phyloP scores from a whole-genome alignment of 441 rosid genomes.

The Jatropha podagrica region DNA sequence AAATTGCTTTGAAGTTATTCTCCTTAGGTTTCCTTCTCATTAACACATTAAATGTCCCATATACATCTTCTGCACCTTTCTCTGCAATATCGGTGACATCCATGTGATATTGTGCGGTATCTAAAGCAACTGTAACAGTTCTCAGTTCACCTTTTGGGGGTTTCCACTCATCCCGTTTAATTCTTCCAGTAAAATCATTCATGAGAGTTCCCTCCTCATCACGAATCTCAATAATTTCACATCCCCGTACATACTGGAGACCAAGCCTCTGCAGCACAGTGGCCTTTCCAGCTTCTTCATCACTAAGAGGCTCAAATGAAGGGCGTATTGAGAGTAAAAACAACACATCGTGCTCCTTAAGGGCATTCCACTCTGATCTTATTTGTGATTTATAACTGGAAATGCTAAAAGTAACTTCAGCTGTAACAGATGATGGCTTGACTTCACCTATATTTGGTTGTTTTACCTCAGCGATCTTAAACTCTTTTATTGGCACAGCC shows the following conservation, averaged over 20 bases:
- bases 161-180: conserved; percentile 97
- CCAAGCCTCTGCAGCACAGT: conserved; percentile 92
- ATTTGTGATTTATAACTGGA: conserved; percentile 85
- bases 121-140: conserved; percentile 91
- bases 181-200: conserved; percentile 96
- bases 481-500: conserved; percentile 87
- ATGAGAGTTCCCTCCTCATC: conserved; percentile 95
- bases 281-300: conserved; percentile 90
- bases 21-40: conserved; percentile 99
- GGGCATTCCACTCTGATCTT: conserved; percentile 96
- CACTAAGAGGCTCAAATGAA: conserved; percentile 90
- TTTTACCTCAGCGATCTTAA: conserved; percentile 78
- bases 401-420: conserved; percentile 80
- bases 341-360: conserved; percentile 98
- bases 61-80: conserved; percentile 92
- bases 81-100: conserved; percentile 93
- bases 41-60: conserved; percentile 85
- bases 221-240: conserved; percentile 88
- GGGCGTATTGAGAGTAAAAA: conserved; percentile 93
- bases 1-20: conserved; percentile 98
- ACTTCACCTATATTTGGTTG: conserved; percentile 99
- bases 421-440: conserved; percentile 93
- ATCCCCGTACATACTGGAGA: conserved; percentile 94
- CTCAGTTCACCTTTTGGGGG: conserved; percentile 98
- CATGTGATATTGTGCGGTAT: conserved; percentile 97